Evolutionary conservation across 495 filamentous ascomycete genomes (phyloP).

Genomic region (Lasiosphaeris hirsuta): DNA sequence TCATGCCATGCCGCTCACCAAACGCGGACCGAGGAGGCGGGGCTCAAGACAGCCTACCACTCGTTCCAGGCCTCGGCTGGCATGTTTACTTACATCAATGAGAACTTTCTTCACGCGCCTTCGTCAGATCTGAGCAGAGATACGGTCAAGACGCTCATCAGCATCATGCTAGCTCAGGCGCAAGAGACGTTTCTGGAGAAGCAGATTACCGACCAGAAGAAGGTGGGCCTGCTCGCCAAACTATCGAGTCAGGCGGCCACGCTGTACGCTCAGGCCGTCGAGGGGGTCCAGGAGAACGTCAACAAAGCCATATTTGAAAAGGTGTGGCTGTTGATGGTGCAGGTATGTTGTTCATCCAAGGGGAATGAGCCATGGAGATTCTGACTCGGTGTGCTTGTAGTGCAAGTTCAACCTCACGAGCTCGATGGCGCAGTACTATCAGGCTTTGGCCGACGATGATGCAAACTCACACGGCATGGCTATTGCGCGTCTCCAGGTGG

Average conservation of each 20-base stretch:
- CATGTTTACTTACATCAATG: slow-evolving; percentile 99
- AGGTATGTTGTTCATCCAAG: slow-evolving; percentile 47
- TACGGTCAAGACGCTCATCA: slow-evolving; percentile 91
- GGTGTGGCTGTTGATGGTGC: slow-evolving; percentile 82
- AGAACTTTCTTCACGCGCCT: slow-evolving; percentile 96
- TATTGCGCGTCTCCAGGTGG: slow-evolving; percentile 77
- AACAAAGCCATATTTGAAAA: slow-evolving; percentile 91
- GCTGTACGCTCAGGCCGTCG: slow-evolving; percentile 80
- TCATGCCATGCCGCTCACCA: slow-evolving; percentile 95
- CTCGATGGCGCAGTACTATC: slow-evolving; percentile 88
- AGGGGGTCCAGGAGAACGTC: slow-evolving; percentile 91
- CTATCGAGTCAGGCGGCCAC: slow-evolving; percentile 85
- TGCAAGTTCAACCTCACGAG: slow-evolving; percentile 81
- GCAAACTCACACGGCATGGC: slow-evolving; percentile 82
- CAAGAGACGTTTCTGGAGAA: slow-evolving; percentile 98
- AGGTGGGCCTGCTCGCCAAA: slow-evolving; percentile 87
- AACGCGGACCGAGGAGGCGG: slow-evolving; percentile 83
- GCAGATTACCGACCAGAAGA: slow-evolving; percentile 89
- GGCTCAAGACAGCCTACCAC: slow-evolving; percentile 94
- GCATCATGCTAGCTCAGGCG: slow-evolving; percentile 87
- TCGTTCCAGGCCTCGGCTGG: slow-evolving; percentile 97
- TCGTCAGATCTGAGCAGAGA: slow-evolving; percentile 92
- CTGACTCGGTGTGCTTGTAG: slow-evolving; percentile 30
- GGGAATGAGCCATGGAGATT: not conserved
- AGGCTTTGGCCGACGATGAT: slow-evolving; percentile 88